These are phyloP conservation scores for Botrytis aclada DNA, from an alignment of 2,329 filamentous ascomycete species.

Conservation along the genomic window DNA sequence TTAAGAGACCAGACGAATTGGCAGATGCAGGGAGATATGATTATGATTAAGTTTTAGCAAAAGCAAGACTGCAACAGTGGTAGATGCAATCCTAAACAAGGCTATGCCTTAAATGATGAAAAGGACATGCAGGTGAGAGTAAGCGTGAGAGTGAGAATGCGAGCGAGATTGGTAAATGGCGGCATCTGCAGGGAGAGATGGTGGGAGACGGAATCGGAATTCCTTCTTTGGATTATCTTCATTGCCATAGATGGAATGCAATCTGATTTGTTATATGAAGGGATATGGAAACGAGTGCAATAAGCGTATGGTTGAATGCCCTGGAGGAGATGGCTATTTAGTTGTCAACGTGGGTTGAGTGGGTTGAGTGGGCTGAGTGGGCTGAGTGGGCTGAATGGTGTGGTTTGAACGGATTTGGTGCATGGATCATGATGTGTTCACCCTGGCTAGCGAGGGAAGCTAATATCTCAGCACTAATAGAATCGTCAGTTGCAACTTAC, in stretches of 20 bases:
- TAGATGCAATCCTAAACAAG: conserved; percentile 9
- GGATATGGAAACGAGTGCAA: neutral
- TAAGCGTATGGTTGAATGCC: neutral
- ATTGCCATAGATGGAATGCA: neutral
- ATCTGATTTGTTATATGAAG: neutral
- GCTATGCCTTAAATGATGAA: conserved; percentile 4
- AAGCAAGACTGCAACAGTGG: conserved; percentile 8
- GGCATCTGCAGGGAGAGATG: conserved; percentile 6
- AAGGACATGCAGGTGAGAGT: neutral
- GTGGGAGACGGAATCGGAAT: neutral
- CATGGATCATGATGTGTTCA: conserved; percentile 9
- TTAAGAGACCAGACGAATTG: neutral
- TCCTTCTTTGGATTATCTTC: neutral
- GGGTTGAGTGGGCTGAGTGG: neutral
- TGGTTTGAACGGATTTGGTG: neutral
- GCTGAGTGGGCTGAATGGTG: neutral
- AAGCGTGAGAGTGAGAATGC: neutral
- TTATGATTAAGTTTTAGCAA: conserved; percentile 8
- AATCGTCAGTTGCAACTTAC: neutral
- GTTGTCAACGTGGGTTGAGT: neutral
- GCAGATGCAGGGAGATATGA: conserved; percentile 12
- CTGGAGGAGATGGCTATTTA: neutral
- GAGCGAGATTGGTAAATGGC: neutral
- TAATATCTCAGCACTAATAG: neutral
- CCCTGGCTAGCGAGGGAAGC: neutral